phyloP scores from a whole-genome alignment of 2,329 filamentous ascomycete genomes.

The Neophaeococcomyces mojaviensis region DNA sequence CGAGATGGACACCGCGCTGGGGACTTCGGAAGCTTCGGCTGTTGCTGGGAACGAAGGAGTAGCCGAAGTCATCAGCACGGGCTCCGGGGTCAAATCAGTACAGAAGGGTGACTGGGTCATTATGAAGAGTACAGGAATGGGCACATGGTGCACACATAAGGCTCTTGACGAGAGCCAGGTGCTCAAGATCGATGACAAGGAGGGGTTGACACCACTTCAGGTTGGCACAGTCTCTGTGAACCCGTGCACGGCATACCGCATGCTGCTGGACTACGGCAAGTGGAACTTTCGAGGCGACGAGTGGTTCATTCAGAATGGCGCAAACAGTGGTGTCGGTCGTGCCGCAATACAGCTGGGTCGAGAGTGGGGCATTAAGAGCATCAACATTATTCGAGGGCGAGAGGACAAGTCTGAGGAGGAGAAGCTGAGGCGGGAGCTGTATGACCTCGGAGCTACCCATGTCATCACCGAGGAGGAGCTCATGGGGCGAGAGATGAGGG shows the following conservation, averaged over 20 bases:
- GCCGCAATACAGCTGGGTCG: constrained; percentile 81
- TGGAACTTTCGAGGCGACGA: constrained; percentile 60
- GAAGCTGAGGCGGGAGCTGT: constrained; percentile 52
- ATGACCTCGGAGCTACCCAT: constrained; percentile 53
- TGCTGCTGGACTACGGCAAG: constrained; percentile 70
- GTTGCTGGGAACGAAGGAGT: constrained; percentile 87
- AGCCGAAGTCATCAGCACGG: constrained; percentile 73
- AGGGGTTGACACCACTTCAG: constrained; percentile 65
- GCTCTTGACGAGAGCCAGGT: constrained; percentile 56
- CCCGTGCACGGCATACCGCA: constrained; percentile 87
- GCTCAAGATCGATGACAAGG: constrained; percentile 61
- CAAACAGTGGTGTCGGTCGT: constrained; percentile 85
- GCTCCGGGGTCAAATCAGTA: constrained; percentile 55
- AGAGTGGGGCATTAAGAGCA: constrained; percentile 81
- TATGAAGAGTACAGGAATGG: constrained; percentile 72
- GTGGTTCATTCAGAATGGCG: constrained; percentile 96
- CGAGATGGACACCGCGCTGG: constrained; percentile 64
- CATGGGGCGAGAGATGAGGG: constrained; percentile 34
- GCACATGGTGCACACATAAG: constrained; percentile 91
- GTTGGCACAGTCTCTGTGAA: constrained; percentile 87
- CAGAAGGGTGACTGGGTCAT: constrained; percentile 87
- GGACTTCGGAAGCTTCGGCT: constrained; percentile 67
- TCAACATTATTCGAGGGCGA: constrained; percentile 79
- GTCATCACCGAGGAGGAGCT: constrained; percentile 57
- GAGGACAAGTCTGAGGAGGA: constrained; percentile 53